phyloP scores from a whole-genome alignment of 1,284 basidiomycete species.

The Microbotryum violaceum region DNA sequence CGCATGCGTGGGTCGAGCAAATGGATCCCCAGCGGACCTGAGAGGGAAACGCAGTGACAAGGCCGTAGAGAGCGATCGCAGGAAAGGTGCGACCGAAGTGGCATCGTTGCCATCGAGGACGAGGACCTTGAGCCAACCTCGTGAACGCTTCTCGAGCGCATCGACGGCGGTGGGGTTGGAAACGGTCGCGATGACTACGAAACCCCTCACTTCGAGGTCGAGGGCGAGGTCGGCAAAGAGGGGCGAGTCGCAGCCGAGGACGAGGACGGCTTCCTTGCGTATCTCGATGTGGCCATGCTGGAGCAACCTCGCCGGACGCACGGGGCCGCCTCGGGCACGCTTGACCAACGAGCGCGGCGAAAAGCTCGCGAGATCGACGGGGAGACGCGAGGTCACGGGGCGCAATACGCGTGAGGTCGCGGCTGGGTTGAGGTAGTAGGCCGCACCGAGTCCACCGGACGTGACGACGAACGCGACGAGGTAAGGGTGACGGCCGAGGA shows the following conservation, averaged over 20 bases:
- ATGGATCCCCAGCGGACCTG: constrained; percentile 65
- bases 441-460: constrained; percentile 3
- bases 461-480: not conserved
- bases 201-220: constrained; percentile 64
- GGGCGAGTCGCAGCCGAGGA: constrained; percentile 63
- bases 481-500: not conserved
- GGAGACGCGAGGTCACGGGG: constrained; percentile 4
- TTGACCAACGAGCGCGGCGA: constrained; percentile 16
- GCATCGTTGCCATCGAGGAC: constrained; percentile 54
- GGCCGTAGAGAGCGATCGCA: constrained; percentile 65
- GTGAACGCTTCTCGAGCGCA: constrained; percentile 54
- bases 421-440: constrained; percentile 10
- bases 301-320: constrained; percentile 28
- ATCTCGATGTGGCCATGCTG: constrained; percentile 29
- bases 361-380: not conserved
- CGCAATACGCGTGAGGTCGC: not conserved
- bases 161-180: constrained; percentile 56
- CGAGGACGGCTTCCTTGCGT: constrained; percentile 42
- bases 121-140: constrained; percentile 67
- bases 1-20: constrained; percentile 39
- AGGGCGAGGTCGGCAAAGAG: constrained; percentile 53
- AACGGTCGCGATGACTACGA: constrained; percentile 69
- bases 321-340: constrained; percentile 14
- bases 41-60: constrained; percentile 73
- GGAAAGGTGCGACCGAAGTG: constrained; percentile 59